Percentiles rank a stretch among this genome's conserved stretches.
Conservation (phyloP, 108 stramenopile genomes). For the Mediolabrus comicus region DNA sequence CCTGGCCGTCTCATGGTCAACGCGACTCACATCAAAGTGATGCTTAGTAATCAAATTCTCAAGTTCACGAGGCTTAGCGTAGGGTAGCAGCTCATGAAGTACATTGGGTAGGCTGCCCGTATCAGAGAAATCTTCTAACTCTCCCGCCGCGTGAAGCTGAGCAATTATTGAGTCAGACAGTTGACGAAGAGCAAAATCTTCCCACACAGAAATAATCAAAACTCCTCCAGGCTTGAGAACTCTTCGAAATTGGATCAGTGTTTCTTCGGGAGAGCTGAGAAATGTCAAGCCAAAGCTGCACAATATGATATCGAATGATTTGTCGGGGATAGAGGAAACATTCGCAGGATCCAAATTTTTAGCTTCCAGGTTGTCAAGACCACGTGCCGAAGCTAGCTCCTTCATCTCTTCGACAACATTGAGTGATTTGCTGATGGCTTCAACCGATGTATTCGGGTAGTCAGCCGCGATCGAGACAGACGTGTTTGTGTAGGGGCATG, state of each 20-base stretch:
- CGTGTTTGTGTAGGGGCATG: slow-evolving; percentile 23
- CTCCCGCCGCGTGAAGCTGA: slow-evolving; percentile 15
- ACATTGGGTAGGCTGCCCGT: not conserved
- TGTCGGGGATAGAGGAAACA: slow-evolving; percentile 13
- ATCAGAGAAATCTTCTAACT: slow-evolving; percentile 23
- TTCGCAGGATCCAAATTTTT: slow-evolving; percentile 12
- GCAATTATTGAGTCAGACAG: slow-evolving; percentile 20
- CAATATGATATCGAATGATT: slow-evolving; percentile 31
- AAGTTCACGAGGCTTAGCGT: slow-evolving; percentile 23
- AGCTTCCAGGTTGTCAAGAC: slow-evolving; percentile 15
- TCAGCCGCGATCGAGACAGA: slow-evolving; percentile 20
- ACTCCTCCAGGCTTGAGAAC: slow-evolving; percentile 38
- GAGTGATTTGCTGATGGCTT: slow-evolving; percentile 24
- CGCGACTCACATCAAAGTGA: slow-evolving; percentile 20
- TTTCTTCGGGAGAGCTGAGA: slow-evolving; percentile 24
- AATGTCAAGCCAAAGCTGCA: slow-evolving; percentile 40
- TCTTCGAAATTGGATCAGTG: slow-evolving; percentile 21
- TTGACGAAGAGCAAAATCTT: slow-evolving; percentile 21
- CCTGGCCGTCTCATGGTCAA: slow-evolving; percentile 39
- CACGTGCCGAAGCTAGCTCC: not conserved
- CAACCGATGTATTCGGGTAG: slow-evolving; percentile 17
- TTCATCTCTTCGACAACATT: slow-evolving; percentile 22
- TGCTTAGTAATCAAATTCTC: slow-evolving; percentile 20
- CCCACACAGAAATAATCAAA: slow-evolving; percentile 37
- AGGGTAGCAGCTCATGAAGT: slow-evolving; percentile 17